phyloP scores from a whole-genome alignment of 179 eudicot genomes.

The Camellia oleifera region DNA sequence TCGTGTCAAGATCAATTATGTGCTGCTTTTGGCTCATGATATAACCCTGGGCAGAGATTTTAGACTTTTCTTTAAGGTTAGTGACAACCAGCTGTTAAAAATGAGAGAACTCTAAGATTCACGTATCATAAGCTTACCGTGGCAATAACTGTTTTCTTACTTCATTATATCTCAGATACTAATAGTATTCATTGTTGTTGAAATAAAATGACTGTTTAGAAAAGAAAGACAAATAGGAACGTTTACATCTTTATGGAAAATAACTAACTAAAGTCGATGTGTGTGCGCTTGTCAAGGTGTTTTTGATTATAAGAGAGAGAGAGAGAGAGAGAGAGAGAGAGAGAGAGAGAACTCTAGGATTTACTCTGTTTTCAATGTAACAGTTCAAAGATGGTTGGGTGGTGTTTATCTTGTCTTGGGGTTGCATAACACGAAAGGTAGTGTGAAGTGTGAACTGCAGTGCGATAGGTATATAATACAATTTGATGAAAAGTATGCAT shows the following conservation, averaged over 20 bases:
- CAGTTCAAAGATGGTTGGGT: neutral
- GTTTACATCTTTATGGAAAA: neutral
- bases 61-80: constrained; percentile 80
- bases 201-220: neutral
- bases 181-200: neutral
- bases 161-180: neutral
- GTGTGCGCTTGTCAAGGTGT: neutral
- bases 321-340: neutral
- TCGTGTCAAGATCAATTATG: constrained; percentile 79
- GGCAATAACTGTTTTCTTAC: neutral
- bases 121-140: neutral
- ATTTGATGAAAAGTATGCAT: constrained; percentile 8
- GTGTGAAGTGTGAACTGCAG: neutral
- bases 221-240: neutral
- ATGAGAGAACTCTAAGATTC: neutral
- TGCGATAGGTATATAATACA: neutral
- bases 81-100: constrained; percentile 14
- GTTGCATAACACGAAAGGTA: neutral
- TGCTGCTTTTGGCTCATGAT: constrained; percentile 93
- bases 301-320: neutral
- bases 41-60: constrained; percentile 97
- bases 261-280: neutral
- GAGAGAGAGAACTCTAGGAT: no score
- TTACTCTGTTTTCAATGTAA: no score
- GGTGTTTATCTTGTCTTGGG: neutral